phyloP scores from a whole-genome alignment of 306 rosid species.

The Alnus glutinosa region DNA sequence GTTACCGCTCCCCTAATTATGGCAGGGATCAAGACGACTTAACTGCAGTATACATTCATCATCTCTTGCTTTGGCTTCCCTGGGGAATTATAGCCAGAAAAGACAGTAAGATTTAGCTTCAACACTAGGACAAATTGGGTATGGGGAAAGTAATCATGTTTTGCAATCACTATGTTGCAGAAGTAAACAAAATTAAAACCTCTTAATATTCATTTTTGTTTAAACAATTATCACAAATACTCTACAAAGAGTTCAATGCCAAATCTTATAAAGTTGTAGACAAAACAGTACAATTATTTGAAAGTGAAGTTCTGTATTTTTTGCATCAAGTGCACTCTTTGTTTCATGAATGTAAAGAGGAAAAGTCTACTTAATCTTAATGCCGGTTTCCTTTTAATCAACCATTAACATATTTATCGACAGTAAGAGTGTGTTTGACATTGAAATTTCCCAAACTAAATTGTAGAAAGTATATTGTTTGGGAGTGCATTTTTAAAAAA shows the following conservation, averaged over 20 bases:
- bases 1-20: too few relatives aligned
- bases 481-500: too few relatives aligned
- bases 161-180: not conserved
- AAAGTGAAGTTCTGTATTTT: not conserved
- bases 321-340: not conserved
- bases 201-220: not conserved
- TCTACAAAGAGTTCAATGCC: not conserved
- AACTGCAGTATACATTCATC: too few relatives aligned
- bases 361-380: not conserved
- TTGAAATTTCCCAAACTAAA: too few relatives aligned
- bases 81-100: conserved; percentile 25
- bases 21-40: too few relatives aligned
- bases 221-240: not conserved
- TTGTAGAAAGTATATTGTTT: too few relatives aligned
- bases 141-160: not conserved
- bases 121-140: not conserved
- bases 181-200: not conserved
- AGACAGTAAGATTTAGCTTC: conserved; percentile 17
- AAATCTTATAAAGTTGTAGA: not conserved
- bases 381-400: not conserved
- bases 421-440: too few relatives aligned
- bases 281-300: not conserved
- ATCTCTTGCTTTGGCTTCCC: conserved; percentile 64
- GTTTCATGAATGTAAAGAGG: conserved; percentile 2
- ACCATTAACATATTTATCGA: not conserved